Evolutionary conservation across 176 grass and related monocot species (phyloP), one percentile per base, ranked within the genome.

Genomic region (Oryza nivara): DNA sequence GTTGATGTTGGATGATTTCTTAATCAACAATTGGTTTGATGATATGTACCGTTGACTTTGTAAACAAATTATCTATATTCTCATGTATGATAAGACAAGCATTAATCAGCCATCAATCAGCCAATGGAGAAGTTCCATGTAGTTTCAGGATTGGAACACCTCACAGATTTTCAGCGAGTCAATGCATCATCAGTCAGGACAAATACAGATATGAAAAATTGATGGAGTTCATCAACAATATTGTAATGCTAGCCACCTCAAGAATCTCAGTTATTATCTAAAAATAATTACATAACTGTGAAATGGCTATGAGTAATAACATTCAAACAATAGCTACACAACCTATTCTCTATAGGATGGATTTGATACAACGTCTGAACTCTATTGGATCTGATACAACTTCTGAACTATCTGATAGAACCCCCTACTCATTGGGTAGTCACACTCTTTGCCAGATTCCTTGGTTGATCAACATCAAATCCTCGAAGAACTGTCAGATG

Each of bases 31-130:
- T 79, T 72, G 28, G 68, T 49, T 48, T 79, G 68, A 11, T 49
- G 40, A 65, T 65, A 30, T 77, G 60, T 54, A 73, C 7, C 6
- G 30, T 10, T 73, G 76, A 80, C 76, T 86, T 46, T 48, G 2
- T 11, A 20, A 60, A 47, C 67, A 25, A 35, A 60, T 56, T 15
- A 15, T 58, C 64, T 43, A 54, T 38, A 9, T 36, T 36, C 35
- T 23, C 19, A 19, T 84, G 15, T 9, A 68, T 41, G 65, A 20
- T 34, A 20, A 19, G 38, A 23, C 11, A 7, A 56, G 17, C 16
- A 56, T 56, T 56, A 19, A 5, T 48, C 40, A 5, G 67, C 25
- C 54, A 26, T 26, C 26, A 26, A 7, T 26, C 34, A 71, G n/a
- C 67, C 79, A 81, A 26, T 58, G n/a, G 34, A 60, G 54, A 71